Evolutionary conservation across 1,284 basidiomycete species (phyloP), one percentile per base, ranked within the genome.

Genomic region (Boletus mariae): DNA sequence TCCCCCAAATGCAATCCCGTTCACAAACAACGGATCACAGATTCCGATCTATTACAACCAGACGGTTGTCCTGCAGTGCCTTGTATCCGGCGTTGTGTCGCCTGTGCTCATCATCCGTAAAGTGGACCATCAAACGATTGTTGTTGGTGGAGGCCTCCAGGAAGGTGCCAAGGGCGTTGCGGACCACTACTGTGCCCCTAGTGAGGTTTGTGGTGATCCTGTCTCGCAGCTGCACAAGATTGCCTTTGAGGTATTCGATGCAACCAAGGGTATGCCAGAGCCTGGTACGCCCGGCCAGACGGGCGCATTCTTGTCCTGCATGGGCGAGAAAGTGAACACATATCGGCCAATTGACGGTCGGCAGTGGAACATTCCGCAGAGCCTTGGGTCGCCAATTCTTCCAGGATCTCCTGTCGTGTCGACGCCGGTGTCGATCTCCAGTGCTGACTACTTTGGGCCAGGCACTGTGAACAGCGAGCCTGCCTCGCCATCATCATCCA

Each of bases 191-290:
- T 92, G 89, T 61, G 73, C 83, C 1, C 81, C 84, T 6, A 90
- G 92, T 29, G 95, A 98, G 71, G 85, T 91, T 1, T 89, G 91
- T 55, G 94, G 94, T 4, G 94, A 98, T 65, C 90, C 94, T 5
- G 93, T 98, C 23, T 94, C 92, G 17, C 96, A 98, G 67, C 77
- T 97, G 50, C 94, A 97, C 76, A 98, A 94, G 75, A 86, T 95
- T 57, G 93, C 92, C 0, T 92, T 95, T 60, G 93, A 95, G 72
- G 85, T 94, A 9, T 94, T 85, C 65, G 86, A 90, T 62, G 75
- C 80, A 20, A 76, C 73, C 61, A 88, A 86, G 67, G 79, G 76
- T 44, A 75, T 81, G 62, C 83, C 87, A 4, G 86, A 89, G 54
- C 80, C 80, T 5, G 86, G 86, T 20, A 84, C 84, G 1, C 85